Percentiles rank a stretch among this genome's conserved stretches.
Evolutionary conservation across 352 stramenopile genomes (phyloP).

Genomic region (Globisporangium polare): DNA sequence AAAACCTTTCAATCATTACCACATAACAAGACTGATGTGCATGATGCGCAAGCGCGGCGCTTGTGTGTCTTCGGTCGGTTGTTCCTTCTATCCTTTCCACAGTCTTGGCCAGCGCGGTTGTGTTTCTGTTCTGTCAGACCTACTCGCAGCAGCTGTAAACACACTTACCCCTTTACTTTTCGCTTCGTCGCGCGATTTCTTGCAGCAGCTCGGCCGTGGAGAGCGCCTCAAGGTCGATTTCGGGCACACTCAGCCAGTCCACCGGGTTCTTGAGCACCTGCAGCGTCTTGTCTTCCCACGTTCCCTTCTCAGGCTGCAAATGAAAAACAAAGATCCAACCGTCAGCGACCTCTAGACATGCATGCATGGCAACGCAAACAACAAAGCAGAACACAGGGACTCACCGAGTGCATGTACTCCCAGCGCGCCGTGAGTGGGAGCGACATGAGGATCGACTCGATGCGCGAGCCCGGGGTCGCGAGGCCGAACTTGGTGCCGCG

Average conservation of each 20-base stretch:
- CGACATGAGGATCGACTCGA: constrained; percentile 99
- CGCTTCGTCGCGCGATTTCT: constrained; percentile 74
- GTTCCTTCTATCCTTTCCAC: constrained; percentile 1
- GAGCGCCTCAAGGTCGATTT: constrained; percentile 63
- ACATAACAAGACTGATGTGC: too few species aligned
- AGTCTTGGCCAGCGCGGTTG: neutral
- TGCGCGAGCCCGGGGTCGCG: constrained; percentile 93
- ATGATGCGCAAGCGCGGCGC: neutral
- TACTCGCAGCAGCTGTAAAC: neutral
- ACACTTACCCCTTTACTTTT: constrained; percentile 18
- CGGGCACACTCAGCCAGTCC: constrained; percentile 91
- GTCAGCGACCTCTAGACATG: constrained; percentile 8
- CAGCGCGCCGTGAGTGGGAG: constrained; percentile 95
- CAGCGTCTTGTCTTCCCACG: constrained; percentile 92
- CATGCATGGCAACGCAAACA: too few species aligned
- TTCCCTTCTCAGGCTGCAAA: constrained; percentile 78
- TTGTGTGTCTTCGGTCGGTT: neutral
- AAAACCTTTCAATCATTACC: too few species aligned
- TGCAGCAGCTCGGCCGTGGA: constrained; percentile 71
- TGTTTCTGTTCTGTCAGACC: neutral
- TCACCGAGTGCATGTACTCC: constrained; percentile 91
- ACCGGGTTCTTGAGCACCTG: constrained; percentile 92
- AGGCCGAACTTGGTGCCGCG: constrained; percentile 98
- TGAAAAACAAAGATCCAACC: neutral
- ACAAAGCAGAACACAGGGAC: too few species aligned